Conservation (phyloP, 257 asterid genomes). For the Apocynum venetum region DNA sequence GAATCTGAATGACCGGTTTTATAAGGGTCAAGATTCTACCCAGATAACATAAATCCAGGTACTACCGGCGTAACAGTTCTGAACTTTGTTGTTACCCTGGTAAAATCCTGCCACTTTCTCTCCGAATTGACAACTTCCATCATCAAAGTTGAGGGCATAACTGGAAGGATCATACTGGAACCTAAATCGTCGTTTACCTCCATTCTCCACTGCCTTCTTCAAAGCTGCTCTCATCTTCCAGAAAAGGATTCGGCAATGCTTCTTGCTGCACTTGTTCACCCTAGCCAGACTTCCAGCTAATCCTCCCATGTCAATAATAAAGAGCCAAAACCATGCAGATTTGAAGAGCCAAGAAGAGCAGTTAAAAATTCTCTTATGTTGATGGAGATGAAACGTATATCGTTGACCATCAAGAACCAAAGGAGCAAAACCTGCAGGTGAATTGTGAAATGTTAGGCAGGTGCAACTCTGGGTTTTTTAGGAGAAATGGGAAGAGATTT, state of each 20-base stretch:
- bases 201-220: slow-evolving; percentile 35
- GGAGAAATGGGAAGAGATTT: neutral
- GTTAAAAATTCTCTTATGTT: neutral
- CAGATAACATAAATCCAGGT: slow-evolving; percentile 44
- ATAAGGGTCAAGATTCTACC: slow-evolving; percentile 14
- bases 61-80: slow-evolving; percentile 10
- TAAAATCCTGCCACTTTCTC: slow-evolving; percentile 14
- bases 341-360: neutral
- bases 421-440: neutral
- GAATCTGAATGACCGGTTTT: neutral
- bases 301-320: slow-evolving; percentile 29
- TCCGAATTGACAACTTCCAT: slow-evolving; percentile 31
- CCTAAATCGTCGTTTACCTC: slow-evolving; percentile 28
- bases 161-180: slow-evolving; percentile 69
- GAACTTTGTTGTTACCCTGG: slow-evolving; percentile 6
- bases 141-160: slow-evolving; percentile 72
- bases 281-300: slow-evolving; percentile 26
- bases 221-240: slow-evolving; percentile 50
- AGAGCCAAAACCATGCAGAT: neutral
- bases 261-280: slow-evolving; percentile 35
- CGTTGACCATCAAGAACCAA: slow-evolving; percentile 1
- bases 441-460: neutral
- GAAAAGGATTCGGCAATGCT: slow-evolving; percentile 36
- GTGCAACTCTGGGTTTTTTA: neutral
- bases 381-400: neutral